phyloP scores from a whole-genome alignment of 208 protist species.

The Acanthamoeba healyi region DNA sequence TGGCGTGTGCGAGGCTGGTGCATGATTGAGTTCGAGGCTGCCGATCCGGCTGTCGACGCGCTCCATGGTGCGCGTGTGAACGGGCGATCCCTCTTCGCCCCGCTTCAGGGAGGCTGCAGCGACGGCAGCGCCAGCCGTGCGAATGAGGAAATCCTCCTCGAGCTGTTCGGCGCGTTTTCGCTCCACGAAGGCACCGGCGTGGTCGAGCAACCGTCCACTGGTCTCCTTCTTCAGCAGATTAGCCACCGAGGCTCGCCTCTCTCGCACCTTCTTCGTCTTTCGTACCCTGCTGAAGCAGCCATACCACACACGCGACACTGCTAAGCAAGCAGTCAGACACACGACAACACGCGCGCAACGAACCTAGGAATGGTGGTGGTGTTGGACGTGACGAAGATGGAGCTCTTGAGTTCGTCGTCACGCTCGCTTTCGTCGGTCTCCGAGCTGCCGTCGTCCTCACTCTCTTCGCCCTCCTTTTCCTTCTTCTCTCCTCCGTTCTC shows the following conservation, averaged over 20 bases:
- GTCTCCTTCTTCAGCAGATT: slow-evolving; percentile 14
- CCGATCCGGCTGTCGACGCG: too few relatives aligned
- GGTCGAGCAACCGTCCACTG: background rate
- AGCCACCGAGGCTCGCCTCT: slow-evolving; percentile 1
- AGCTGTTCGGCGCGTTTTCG: background rate
- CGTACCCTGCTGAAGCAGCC: too few relatives aligned
- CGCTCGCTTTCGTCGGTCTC: slow-evolving; percentile 10
- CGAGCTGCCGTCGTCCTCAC: background rate
- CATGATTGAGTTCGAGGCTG: background rate
- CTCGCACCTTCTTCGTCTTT: background rate
- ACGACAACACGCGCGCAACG: too few relatives aligned
- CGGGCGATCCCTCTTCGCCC: background rate
- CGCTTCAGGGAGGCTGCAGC: background rate
- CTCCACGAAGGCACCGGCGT: slow-evolving; percentile 3
- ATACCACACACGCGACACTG: too few relatives aligned
- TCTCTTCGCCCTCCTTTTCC: background rate
- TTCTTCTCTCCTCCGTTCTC: too few relatives aligned
- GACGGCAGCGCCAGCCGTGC: background rate
- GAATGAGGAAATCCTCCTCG: slow-evolving; percentile 7
- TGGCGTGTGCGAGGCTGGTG: background rate
- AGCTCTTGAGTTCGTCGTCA: slow-evolving; percentile 36
- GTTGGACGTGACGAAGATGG: background rate
- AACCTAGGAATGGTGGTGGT: too few relatives aligned
- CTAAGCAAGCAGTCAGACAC: too few relatives aligned
- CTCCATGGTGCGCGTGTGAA: too few relatives aligned